Conservation (phyloP, 192 early-diverging fungal genomes). For the Coemansia sp. region DNA sequence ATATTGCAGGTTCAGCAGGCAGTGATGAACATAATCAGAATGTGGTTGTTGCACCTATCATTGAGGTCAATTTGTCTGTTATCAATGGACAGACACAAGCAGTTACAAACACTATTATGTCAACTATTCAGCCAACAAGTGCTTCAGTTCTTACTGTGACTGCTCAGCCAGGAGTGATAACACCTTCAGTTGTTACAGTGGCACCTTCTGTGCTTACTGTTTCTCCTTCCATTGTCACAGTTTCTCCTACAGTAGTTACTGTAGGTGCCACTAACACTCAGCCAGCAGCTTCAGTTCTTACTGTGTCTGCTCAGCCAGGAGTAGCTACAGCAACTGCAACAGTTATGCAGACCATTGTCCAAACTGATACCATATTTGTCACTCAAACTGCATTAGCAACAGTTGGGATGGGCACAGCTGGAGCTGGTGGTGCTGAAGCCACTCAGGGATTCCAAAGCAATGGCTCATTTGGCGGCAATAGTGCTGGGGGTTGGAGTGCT, state of each 20-base stretch:
- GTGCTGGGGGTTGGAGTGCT: background rate
- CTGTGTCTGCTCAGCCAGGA: conserved; percentile 5
- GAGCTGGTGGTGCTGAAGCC: background rate
- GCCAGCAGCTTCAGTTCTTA: background rate
- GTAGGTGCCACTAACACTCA: background rate
- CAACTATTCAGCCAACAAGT: background rate
- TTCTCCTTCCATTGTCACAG: too few species aligned
- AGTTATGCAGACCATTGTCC: conserved; percentile 1
- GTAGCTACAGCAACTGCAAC: background rate
- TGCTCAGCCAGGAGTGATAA: background rate
- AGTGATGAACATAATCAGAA: background rate
- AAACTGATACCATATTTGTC: background rate
- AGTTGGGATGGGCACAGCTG: background rate
- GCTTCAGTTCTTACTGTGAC: conserved; percentile 2
- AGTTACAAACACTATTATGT: conserved; percentile 3
- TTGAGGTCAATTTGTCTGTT: conserved; percentile 6
- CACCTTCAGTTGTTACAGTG: background rate
- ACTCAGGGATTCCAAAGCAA: background rate
- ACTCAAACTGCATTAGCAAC: conserved; percentile 4
- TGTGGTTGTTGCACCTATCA: background rate
- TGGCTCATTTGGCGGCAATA: background rate
- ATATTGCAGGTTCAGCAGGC: background rate
- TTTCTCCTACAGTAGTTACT: too few species aligned
- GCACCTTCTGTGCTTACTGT: too few species aligned
- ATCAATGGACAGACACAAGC: background rate